These are phyloP conservation scores for Sugiyamaella japonica DNA, from an alignment of 1,139 yeast species.

Conservation along the genomic window DNA sequence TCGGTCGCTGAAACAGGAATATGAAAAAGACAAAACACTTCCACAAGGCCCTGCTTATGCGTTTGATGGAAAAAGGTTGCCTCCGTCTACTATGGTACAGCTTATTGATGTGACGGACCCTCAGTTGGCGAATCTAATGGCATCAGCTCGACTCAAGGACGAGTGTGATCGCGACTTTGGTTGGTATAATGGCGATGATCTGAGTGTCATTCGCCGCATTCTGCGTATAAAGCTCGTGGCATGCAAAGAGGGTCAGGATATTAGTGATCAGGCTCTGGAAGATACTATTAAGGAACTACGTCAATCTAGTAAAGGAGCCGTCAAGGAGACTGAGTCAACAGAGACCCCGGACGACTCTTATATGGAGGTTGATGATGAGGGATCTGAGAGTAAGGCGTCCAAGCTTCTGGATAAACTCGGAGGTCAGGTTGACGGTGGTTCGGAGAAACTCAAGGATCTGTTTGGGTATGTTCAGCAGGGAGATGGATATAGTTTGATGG, in stretches of 20 bases:
- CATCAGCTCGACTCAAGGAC: constrained; percentile 40
- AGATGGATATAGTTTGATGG: constrained; percentile 17
- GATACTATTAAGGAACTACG: constrained; percentile 33
- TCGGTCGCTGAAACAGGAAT: constrained; percentile 34
- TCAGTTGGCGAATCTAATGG: constrained; percentile 54
- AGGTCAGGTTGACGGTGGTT: constrained; percentile 20
- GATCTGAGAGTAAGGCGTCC: constrained; percentile 32
- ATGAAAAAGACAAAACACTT: constrained; percentile 3
- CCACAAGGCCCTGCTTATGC: constrained; percentile 43
- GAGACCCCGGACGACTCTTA: constrained; percentile 15
- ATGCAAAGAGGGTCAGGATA: constrained; percentile 35
- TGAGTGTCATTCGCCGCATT: constrained; percentile 64
- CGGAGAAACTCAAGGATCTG: constrained; percentile 22
- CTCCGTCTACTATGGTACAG: constrained; percentile 71
- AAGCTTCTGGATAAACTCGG: constrained; percentile 19
- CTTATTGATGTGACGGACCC: constrained; percentile 78
- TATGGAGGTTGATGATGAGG: constrained; percentile 30
- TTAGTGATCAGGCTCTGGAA: constrained; percentile 26
- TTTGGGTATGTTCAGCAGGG: constrained; percentile 25
- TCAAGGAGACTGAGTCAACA: constrained; percentile 15
- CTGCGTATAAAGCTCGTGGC: constrained; percentile 61
- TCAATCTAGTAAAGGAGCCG: constrained; percentile 2
- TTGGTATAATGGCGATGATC: constrained; percentile 68
- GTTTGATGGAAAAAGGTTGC: constrained; percentile 72
- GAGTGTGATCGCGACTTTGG: constrained; percentile 53